Conservation (phyloP, 139 green algal genomes). For the Raphidocelis subcapitata region DNA sequence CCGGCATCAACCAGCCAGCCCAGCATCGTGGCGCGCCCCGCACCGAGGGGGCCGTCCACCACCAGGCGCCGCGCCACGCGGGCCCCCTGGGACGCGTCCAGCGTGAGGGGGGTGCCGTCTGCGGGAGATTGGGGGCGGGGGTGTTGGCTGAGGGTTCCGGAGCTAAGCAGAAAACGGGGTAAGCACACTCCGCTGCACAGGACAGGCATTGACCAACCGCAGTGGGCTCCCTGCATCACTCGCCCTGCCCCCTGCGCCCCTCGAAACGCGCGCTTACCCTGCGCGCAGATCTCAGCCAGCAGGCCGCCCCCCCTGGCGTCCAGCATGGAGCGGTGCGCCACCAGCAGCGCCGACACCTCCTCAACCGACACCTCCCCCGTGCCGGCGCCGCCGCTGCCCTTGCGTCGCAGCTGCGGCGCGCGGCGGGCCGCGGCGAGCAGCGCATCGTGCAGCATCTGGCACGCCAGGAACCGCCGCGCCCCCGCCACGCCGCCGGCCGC, state of each 20-base stretch:
- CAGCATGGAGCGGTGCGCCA: constrained; percentile 9
- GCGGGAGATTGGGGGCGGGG: not conserved
- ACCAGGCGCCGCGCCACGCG: constrained; percentile 18
- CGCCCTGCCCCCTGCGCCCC: too few relatives aligned
- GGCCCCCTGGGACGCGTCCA: not conserved
- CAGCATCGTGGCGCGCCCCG: constrained; percentile 34
- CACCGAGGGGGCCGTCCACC: constrained; percentile 34
- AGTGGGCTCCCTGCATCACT: too few relatives aligned
- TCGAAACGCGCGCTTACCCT: too few relatives aligned
- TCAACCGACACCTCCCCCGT: not conserved
- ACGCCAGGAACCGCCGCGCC: constrained; percentile 42
- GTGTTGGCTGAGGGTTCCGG: not conserved
- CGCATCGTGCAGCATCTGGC: constrained; percentile 22
- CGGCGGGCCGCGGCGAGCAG: not conserved
- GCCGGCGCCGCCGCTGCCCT: not conserved
- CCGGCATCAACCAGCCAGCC: constrained; percentile 57
- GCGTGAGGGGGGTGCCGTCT: constrained; percentile 5
- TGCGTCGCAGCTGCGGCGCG: too few relatives aligned
- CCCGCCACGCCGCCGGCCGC: not conserved
- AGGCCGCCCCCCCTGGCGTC: too few relatives aligned
- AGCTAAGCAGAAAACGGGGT: too few relatives aligned
- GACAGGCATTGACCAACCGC: too few relatives aligned
- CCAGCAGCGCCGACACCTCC: constrained; percentile 14
- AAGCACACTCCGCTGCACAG: too few relatives aligned
- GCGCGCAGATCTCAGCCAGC: not conserved